Conservation (phyloP, 768 basidiomycete species). For the Termitomyces sp. region DNA sequence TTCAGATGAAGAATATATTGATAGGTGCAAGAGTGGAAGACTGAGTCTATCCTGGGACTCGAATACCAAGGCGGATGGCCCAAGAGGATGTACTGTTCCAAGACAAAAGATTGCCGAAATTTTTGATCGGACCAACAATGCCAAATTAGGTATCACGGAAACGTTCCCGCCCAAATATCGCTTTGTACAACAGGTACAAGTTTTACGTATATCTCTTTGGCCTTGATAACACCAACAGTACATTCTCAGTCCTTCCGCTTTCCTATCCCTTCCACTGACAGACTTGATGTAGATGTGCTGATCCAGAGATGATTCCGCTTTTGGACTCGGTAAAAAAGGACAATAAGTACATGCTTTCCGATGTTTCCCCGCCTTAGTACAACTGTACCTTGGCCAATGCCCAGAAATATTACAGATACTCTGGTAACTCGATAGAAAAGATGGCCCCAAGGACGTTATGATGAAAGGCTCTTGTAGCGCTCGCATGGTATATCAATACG, state of each 20-base stretch:
- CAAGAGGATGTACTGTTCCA: not conserved
- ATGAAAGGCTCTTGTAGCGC: no score
- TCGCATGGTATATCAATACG: no score
- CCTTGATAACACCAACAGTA: not conserved
- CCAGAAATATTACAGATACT: no score
- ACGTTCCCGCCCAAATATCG: not conserved
- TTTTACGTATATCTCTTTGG: not conserved
- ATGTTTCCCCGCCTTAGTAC: no score
- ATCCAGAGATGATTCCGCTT: not conserved
- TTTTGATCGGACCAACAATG: not conserved
- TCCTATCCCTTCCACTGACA: not conserved
- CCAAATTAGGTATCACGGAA: not conserved
- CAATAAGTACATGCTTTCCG: not conserved
- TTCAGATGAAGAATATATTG: not conserved
- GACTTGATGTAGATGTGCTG: not conserved
- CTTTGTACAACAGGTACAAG: not conserved
- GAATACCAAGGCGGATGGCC: not conserved
- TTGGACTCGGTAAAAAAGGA: not conserved
- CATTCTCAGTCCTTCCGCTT: not conserved
- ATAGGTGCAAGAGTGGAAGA: not conserved
- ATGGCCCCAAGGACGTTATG: no score
- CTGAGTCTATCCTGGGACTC: not conserved
- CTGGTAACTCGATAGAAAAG: no score
- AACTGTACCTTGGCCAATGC: no score
- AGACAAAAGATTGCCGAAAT: not conserved